Evolutionary conservation across 2,329 filamentous ascomycete genomes (phyloP).

Genomic region (Diaporthe amygdali): DNA sequence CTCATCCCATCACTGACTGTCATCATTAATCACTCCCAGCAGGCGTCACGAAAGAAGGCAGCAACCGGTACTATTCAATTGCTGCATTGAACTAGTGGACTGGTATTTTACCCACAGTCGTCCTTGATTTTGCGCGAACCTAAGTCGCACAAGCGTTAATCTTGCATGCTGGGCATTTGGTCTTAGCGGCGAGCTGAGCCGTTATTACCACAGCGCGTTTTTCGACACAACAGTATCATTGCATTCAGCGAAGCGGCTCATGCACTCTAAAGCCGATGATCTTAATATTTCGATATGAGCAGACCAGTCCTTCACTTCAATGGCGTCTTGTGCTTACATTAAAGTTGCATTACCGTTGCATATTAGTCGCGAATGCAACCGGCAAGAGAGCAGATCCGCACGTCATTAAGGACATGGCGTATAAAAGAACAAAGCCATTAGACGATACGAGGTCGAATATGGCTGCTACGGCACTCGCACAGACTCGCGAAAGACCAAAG

Average conservation of each 20-base stretch:
- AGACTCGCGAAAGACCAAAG: neutral
- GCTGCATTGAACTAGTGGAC: neutral
- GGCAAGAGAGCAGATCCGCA: no score
- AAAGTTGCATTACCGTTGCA: no score
- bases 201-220: neutral
- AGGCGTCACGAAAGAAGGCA: neutral
- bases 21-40: neutral
- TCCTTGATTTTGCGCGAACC: no score
- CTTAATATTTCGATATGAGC: neutral
- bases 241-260: neutral
- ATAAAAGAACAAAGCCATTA: no score
- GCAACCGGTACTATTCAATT: neutral
- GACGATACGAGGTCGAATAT: neutral
- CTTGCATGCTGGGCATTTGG: neutral
- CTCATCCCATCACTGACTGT: neutral
- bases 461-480: neutral
- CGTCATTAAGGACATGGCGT: no score
- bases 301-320: neutral
- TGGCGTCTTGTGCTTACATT: neutral
- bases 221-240: neutral
- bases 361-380: no score
- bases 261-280: neutral
- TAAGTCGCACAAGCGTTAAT: neutral
- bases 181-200: neutral
- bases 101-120: neutral